Base-by-base conservation (phyloP, 2,329 filamentous ascomycete species). In the Drechslerella stenobrocha region DNA sequence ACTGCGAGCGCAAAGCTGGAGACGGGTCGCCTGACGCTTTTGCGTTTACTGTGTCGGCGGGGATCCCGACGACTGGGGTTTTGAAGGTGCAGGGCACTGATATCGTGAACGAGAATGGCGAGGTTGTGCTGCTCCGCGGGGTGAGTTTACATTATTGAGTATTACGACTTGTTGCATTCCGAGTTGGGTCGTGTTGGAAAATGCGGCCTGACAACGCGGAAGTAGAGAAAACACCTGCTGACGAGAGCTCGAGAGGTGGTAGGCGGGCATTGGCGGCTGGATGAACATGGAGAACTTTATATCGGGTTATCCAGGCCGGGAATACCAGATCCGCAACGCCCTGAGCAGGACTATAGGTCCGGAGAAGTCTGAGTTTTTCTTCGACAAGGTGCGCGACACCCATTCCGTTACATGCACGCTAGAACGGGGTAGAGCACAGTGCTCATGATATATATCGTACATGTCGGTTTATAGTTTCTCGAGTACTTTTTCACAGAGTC, bases 231-330 rank as follows among this genome's bases (percentile, higher is more conserved):
- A n/a, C n/a, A n/a, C n/a, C n/a, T n/a, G n/a, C n/a, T n/a, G n/a
- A n/a, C n/a, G n/a, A n/a, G n/a, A n/a, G n/a, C n/a, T n/a, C n/a
- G n/a, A n/a, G n/a, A n/a, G n/a, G n/a, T n/a, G n/a, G n/a, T 37
- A 72, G 52, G 76, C 79, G 30, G 79, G 72, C 34, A 57, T 73
- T 28, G 73, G 74, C 26, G 74, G 73, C 28, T 72, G 72, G 58
- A 72, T 73, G 60, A 74, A 74, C 59, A 83, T 83, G 80, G 82
- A 84, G 74, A 84, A 84, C 73, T 85, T 85, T 77, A 84, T 85
- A 70, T 83, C 81, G 0, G 83, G 83, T n/a, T 85, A 80, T 61
- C 77, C 82, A 8, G 83, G 81, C 15, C 81, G 83, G 51, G 83
- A 85, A 72, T 77, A 77, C 20, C 78, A 84, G 66, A 81, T 83